Percentiles rank a stretch among this genome's conserved stretches.
Evolutionary conservation across 306 rosid genomes (phyloP).

Genomic region (Prunus dulcis): DNA sequence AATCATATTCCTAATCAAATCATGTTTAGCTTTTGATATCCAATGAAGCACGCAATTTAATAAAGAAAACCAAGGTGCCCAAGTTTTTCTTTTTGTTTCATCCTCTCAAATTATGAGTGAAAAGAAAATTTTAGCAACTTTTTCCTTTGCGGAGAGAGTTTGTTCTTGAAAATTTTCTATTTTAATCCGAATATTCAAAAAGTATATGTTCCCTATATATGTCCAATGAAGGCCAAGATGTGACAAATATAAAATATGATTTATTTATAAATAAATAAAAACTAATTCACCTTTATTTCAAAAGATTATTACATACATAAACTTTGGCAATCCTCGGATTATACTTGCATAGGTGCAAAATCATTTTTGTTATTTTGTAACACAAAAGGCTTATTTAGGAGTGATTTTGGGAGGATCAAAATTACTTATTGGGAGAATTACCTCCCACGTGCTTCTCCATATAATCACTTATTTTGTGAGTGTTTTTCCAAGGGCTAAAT

Average conservation of each 20-base stretch:
- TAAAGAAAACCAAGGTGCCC: background rate
- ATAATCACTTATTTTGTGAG: too few species aligned
- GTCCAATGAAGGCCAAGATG: constrained; percentile 5
- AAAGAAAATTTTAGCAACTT: constrained; percentile 1
- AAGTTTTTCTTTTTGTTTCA: constrained; percentile 17
- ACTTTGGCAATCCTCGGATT: background rate
- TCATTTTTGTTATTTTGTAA: too few species aligned
- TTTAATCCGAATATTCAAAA: constrained; percentile 1
- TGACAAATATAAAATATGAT: constrained; percentile 10
- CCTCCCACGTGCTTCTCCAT: too few species aligned
- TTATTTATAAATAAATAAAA: background rate
- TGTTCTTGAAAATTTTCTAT: constrained; percentile 10
- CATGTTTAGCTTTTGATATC: constrained; percentile 32
- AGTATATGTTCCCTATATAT: constrained; percentile 2
- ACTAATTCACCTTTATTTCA: background rate
- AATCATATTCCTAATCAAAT: constrained; percentile 20
- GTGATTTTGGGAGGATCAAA: too few species aligned
- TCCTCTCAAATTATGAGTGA: constrained; percentile 1
- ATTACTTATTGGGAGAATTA: too few species aligned
- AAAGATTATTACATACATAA: background rate
- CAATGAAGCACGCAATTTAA: constrained; percentile 15
- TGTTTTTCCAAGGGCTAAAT: too few species aligned
- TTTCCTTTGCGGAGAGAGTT: constrained; percentile 5
- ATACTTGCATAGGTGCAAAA: background rate
- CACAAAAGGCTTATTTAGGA: rapidly evolving